phyloP scores from a whole-genome alignment of 805 yeast genomes.

The Hanseniaspora pseudoguilliermondii region DNA sequence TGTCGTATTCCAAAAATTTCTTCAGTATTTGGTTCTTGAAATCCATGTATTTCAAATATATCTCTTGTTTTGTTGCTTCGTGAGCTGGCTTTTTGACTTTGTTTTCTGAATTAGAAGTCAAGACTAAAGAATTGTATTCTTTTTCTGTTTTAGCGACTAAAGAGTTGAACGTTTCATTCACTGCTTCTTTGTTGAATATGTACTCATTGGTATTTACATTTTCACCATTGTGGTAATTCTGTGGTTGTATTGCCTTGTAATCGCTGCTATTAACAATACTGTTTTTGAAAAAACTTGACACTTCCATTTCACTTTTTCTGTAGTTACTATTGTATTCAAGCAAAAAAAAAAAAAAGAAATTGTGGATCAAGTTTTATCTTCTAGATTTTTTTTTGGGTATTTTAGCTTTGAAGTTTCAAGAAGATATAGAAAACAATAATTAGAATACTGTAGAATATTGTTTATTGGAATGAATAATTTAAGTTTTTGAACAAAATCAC shows the following conservation, averaged over 20 bases:
- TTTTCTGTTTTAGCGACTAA: not conserved
- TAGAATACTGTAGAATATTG: too few relatives aligned
- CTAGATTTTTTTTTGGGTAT: too few relatives aligned
- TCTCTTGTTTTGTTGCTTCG: not conserved
- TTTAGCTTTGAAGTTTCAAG: too few relatives aligned
- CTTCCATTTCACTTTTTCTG: not conserved
- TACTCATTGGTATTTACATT: not conserved
- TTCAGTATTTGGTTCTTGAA: conserved; percentile 1
- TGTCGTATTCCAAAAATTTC: conserved; percentile 3
- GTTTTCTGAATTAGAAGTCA: not conserved
- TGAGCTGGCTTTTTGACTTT: not conserved
- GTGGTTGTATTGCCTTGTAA: not conserved
- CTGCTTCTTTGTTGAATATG: not conserved
- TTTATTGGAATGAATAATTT: too few relatives aligned
- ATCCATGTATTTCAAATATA: conserved; percentile 1
- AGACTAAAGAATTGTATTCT: not conserved
- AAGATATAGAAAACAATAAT: too few relatives aligned
- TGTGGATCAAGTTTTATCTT: not conserved
- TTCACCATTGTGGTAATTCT: not conserved
- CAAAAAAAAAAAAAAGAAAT: not conserved
- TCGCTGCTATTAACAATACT: conserved; percentile 2
- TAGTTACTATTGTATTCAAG: not conserved
- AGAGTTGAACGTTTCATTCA: not conserved
- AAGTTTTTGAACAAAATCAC: too few relatives aligned
- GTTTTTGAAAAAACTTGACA: conserved; percentile 5